Percentiles rank a stretch among this genome's conserved stretches.
Evolutionary conservation across 2,329 filamentous ascomycete genomes (phyloP).

Genomic region (Penicillium thymicola): DNA sequence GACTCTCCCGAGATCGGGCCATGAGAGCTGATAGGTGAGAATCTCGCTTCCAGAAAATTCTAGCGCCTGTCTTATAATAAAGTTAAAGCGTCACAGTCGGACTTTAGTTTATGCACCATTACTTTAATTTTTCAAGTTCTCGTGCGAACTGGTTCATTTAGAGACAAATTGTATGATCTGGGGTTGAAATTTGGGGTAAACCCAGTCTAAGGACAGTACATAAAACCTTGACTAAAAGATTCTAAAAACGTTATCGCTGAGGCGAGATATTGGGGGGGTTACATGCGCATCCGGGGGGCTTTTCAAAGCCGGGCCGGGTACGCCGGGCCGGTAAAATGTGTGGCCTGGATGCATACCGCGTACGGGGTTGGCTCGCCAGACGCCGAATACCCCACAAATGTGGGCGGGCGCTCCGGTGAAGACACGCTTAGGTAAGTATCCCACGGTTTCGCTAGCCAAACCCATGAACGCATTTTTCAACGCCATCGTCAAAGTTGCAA

Average conservation of each 20-base stretch:
- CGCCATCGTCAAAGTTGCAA: neutral
- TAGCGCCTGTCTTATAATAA: neutral
- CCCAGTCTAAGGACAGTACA: neutral
- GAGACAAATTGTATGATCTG: neutral
- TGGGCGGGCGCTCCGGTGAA: neutral
- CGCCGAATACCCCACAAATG: constrained; percentile 1
- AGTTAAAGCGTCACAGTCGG: neutral
- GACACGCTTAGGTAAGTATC: neutral
- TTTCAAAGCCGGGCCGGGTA: constrained; percentile 4
- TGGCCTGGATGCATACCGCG: neutral
- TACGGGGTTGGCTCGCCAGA: neutral
- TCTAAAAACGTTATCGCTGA: neutral
- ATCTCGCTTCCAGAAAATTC: constrained; percentile 7
- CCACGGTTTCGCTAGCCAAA: neutral
- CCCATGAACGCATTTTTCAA: neutral
- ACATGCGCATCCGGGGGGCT: neutral
- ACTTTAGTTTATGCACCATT: neutral
- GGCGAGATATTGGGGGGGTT: neutral
- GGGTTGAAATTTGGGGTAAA: constrained; percentile 3
- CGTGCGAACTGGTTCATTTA: neutral
- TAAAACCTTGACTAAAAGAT: constrained; percentile 3
- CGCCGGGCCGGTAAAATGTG: constrained; percentile 4
- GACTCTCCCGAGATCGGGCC: neutral
- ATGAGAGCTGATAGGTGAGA: neutral
- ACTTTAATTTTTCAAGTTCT: neutral